Evolutionary conservation across 2,329 filamentous ascomycete genomes (phyloP).

Genomic region (Sporothrix brasiliensis): DNA sequence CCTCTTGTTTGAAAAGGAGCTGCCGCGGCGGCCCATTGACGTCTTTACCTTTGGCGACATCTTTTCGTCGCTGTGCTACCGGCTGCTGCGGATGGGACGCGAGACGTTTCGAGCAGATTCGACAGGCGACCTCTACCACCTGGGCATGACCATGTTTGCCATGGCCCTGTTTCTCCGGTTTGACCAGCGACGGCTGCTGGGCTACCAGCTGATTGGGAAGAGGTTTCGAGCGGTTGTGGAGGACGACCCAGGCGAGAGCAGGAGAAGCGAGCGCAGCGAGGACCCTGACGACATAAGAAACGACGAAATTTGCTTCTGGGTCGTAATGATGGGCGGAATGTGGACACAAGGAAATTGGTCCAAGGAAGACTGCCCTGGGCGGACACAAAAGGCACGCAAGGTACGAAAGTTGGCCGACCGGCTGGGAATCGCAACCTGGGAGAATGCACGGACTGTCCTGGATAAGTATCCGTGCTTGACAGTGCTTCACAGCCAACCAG

Average conservation of each 20-base stretch:
- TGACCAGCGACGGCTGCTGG: conserved; percentile 10
- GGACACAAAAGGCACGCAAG: neutral
- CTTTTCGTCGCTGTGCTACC: conserved; percentile 22
- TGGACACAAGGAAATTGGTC: conserved; percentile 11
- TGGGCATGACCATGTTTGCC: conserved; percentile 21
- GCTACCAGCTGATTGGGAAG: neutral
- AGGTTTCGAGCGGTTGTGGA: neutral
- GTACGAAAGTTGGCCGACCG: neutral
- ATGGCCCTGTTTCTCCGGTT: conserved; percentile 22
- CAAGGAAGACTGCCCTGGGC: neutral
- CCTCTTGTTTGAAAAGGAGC: neutral
- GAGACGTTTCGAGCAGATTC: neutral
- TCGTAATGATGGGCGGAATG: conserved; percentile 1
- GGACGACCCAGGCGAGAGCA: neutral
- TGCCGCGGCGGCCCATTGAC: conserved; percentile 2
- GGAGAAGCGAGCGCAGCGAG: neutral
- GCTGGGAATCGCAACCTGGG: neutral
- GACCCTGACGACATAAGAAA: neutral
- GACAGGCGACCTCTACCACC: neutral
- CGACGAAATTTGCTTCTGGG: conserved; percentile 1
- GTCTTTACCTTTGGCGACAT: conserved; percentile 19
- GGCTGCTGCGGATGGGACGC: neutral
- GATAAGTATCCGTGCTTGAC: conserved; percentile 12
- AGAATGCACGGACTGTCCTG: neutral
- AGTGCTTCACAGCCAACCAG: neutral